Evolutionary conservation across 768 basidiomycete species (phyloP), one percentile per base, ranked within the genome.

Genomic region (Boletus pseudopeckii): DNA sequence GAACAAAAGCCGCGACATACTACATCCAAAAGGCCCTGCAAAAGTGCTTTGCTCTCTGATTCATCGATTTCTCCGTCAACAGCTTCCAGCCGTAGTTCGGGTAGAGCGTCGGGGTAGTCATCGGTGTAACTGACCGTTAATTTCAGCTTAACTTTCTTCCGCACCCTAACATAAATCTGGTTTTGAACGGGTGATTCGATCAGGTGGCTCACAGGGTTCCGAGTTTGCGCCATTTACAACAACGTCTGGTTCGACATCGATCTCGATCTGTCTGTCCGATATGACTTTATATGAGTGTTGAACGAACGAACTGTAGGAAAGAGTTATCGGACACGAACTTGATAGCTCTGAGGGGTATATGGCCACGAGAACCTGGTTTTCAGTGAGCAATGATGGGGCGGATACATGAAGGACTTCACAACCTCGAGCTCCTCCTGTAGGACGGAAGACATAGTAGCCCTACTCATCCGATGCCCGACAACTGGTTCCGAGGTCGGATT

Each of bases 271-370:
- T 62, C 78, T 83, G 67, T 93, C 88, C 61, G 90, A 92, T 66
- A 88, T 67, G 79, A 88, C 96, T 98, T 89, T 63, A 54, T 63
- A 72, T 72, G 71, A 72, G 69, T 74, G 58, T 60, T 84, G 73
- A 85, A 81, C 71, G 59, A 64, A 65, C 51, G 56, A 66, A 64
- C 60, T 47, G 58, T 59, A 61, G 59, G 61, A 63, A 60, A 67
- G 67, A 57, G 55, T 63, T 66, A 64, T 66, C 64, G 60, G 63
- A 61, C 59, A 89, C 93, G 67, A 75, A 97, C 95, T 89, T 65
- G 87, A 81, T 53, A 97, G 76, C 71, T 98, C 96, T 59, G 91
- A 87, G 5, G 96, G 92, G 71, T 96, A 98, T 70, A 98, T 98
- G 3, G 92, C 87, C 74, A 96, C 93, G 61, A 98, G 80, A 26